Evolutionary conservation across 2,329 filamentous ascomycete species (phyloP).

Genomic region (Aspergillus persii): DNA sequence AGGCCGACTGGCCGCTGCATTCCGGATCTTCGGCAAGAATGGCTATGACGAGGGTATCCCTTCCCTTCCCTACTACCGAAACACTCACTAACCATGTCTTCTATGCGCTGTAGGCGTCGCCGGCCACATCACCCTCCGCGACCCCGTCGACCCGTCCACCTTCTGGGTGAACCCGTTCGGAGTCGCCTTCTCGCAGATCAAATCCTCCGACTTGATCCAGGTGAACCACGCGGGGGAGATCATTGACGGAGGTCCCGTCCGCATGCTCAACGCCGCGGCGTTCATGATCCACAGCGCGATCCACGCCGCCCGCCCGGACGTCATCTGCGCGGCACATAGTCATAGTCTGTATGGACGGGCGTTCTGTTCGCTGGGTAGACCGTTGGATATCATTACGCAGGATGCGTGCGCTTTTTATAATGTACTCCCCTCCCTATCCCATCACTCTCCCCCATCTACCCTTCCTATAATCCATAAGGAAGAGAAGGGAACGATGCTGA

Average conservation of each 20-base stretch:
- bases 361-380: conserved; percentile 42
- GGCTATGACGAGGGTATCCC: conserved; percentile 52
- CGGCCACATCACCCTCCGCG: conserved; percentile 62
- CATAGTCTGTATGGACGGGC: conserved; percentile 53
- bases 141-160: conserved; percentile 58
- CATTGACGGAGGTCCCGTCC: conserved; percentile 58
- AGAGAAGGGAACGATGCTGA: too few species aligned
- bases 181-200: conserved; percentile 61
- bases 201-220: conserved; percentile 64
- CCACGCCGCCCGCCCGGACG: conserved; percentile 55
- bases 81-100: not conserved
- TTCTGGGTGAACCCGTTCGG: conserved; percentile 70
- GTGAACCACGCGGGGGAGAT: conserved; percentile 62
- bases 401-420: conserved; percentile 47
- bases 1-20: conserved; percentile 54
- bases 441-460: too few species aligned
- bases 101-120: conserved; percentile 49
- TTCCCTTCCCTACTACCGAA: not conserved
- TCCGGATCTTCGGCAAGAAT: conserved; percentile 58
- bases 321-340: conserved; percentile 55
- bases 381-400: conserved; percentile 47
- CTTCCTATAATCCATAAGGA: too few species aligned
- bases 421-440: conserved; percentile 4
- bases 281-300: conserved; percentile 56
- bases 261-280: conserved; percentile 48